Conservation (phyloP, 73 alveolate species). For the Stentor coeruleus region DNA sequence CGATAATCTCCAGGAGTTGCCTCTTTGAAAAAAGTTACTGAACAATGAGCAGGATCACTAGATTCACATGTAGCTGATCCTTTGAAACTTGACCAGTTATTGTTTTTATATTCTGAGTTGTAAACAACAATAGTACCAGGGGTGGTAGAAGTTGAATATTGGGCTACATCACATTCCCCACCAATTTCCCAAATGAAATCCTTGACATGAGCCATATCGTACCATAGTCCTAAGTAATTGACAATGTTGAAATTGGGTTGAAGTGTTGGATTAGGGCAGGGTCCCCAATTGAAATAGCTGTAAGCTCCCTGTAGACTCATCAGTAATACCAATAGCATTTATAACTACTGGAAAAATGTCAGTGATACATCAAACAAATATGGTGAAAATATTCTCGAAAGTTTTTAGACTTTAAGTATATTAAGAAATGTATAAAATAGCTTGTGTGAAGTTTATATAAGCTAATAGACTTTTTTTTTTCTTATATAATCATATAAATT, state of each 20-base stretch:
- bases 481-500: no score
- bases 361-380: no score
- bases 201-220: neutral
- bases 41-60: neutral
- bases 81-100: neutral
- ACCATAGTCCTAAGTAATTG: neutral
- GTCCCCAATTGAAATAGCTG: neutral
- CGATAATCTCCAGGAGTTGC: conserved; percentile 24
- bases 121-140: neutral
- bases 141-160: neutral
- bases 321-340: no score
- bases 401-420: no score
- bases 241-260: neutral
- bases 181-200: neutral
- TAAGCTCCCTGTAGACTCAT: no score
- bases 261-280: neutral
- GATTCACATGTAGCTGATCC: neutral
- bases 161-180: neutral
- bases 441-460: no score
- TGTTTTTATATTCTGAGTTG: conserved; percentile 4
- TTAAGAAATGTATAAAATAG: no score
- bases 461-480: no score
- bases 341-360: no score
- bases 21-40: neutral
- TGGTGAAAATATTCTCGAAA: no score